Conservation (phyloP, 176 grass and related monocot species). For the Phoenix roebelenii region DNA sequence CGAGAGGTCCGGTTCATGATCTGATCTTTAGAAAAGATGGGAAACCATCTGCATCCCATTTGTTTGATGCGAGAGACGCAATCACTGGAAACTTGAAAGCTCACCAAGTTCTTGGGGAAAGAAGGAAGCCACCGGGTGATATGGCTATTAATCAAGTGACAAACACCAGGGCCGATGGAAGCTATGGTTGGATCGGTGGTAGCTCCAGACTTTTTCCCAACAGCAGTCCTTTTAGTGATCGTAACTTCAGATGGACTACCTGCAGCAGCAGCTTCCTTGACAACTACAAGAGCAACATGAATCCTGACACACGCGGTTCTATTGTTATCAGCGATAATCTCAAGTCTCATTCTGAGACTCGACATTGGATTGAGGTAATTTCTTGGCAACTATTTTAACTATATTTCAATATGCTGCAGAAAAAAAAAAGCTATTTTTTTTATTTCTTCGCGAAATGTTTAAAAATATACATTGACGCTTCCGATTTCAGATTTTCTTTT, state of each 20-base stretch:
- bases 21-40: slow-evolving; percentile 33
- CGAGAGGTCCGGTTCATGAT: slow-evolving; percentile 59
- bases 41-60: slow-evolving; percentile 22
- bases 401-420: too few species aligned
- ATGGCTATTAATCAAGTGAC: too few species aligned
- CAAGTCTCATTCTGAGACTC: slow-evolving; percentile 22
- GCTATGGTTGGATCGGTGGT: slow-evolving; percentile 14
- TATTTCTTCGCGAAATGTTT: too few species aligned
- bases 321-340: slow-evolving; percentile 27
- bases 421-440: too few species aligned
- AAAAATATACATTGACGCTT: too few species aligned
- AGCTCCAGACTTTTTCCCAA: not conserved
- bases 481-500: too few species aligned
- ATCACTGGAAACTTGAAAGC: slow-evolving; percentile 9
- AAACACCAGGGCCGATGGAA: not conserved
- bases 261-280: not conserved
- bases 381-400: not conserved
- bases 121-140: slow-evolving; percentile 18
- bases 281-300: not conserved
- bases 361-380: slow-evolving; percentile 15
- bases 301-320: slow-evolving; percentile 25
- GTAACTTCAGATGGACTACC: not conserved
- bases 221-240: not conserved
- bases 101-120: slow-evolving; percentile 17
- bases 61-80: slow-evolving; percentile 41